Conservation (phyloP, 2,329 filamentous ascomycete genomes). For the Daldinia sp. region DNA sequence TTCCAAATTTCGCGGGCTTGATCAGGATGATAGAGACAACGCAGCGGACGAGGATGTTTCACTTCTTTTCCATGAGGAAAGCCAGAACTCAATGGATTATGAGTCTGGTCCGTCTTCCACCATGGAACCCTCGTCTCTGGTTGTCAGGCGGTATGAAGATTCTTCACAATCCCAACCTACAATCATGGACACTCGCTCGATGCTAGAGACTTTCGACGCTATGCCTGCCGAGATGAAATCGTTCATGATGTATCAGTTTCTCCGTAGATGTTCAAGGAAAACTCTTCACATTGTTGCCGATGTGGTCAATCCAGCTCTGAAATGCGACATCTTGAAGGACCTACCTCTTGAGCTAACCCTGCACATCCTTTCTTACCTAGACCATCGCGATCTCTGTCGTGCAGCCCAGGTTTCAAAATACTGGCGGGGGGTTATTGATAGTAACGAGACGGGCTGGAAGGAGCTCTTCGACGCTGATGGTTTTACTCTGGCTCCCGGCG, state of each 20-base stretch:
- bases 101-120: constrained; percentile 48
- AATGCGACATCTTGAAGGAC: constrained; percentile 89
- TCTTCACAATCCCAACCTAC: constrained; percentile 52
- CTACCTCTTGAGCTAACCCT: constrained; percentile 89
- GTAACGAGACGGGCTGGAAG: constrained; percentile 96
- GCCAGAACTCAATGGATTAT: constrained; percentile 57
- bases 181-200: constrained; percentile 82
- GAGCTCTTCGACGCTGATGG: constrained; percentile 88
- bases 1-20: constrained; percentile 60
- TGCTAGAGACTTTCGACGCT: constrained; percentile 90
- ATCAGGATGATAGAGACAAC: constrained; percentile 59
- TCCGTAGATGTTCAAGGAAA: constrained; percentile 87
- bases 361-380: constrained; percentile 87
- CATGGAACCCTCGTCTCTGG: constrained; percentile 45
- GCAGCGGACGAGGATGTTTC: constrained; percentile 56
- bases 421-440: constrained; percentile 91
- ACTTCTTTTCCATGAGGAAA: constrained; percentile 54
- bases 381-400: constrained; percentile 85
- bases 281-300: constrained; percentile 91
- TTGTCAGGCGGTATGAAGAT: constrained; percentile 46
- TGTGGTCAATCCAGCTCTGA: constrained; percentile 91
- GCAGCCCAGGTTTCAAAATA: constrained; percentile 94
- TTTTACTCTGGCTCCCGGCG: constrained; percentile 80
- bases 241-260: constrained; percentile 95
- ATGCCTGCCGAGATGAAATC: constrained; percentile 93